Percentiles rank a stretch among this genome's conserved stretches.
phyloP scores from a whole-genome alignment of 139 green algal genomes.

The Chlorella sp. region DNA sequence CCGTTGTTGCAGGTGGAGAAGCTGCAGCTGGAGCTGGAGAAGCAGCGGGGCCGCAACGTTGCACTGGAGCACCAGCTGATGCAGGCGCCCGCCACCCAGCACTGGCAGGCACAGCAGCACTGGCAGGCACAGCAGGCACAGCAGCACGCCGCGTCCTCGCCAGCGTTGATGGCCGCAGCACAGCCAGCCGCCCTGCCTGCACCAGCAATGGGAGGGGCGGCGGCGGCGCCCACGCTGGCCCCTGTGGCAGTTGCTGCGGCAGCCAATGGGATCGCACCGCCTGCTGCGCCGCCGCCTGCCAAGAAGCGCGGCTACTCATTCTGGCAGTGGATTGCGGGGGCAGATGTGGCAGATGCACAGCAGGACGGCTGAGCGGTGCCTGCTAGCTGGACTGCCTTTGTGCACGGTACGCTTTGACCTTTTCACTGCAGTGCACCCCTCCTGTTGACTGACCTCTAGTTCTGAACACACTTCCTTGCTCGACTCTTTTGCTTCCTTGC shows the following conservation, averaged over 20 bases:
- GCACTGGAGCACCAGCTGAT: neutral
- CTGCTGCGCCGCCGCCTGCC: neutral
- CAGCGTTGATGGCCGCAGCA: neutral
- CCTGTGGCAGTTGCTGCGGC: neutral
- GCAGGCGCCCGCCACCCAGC: neutral
- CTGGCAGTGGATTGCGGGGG: slow-evolving; percentile 34
- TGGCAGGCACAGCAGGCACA: neutral
- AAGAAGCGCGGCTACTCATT: slow-evolving; percentile 25
- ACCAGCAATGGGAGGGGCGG: neutral
- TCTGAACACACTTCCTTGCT: no score
- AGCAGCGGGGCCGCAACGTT: neutral
- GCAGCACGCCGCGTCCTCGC: neutral
- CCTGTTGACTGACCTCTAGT: neutral
- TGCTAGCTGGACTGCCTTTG: neutral
- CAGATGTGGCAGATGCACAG: slow-evolving; percentile 14
- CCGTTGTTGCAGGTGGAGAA: slow-evolving; percentile 13
- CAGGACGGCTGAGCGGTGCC: neutral
- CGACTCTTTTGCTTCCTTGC: no score
- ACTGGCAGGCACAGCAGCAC: neutral
- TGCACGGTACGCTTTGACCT: neutral
- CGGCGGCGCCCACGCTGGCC: neutral
- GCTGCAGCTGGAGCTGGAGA: slow-evolving; percentile 21
- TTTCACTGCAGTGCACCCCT: neutral
- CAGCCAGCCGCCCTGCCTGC: neutral
- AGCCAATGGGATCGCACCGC: neutral